Conservation (phyloP, 2,329 filamentous ascomycete species). For the Ophiognomonia clavigignenti-juglandacearum region DNA sequence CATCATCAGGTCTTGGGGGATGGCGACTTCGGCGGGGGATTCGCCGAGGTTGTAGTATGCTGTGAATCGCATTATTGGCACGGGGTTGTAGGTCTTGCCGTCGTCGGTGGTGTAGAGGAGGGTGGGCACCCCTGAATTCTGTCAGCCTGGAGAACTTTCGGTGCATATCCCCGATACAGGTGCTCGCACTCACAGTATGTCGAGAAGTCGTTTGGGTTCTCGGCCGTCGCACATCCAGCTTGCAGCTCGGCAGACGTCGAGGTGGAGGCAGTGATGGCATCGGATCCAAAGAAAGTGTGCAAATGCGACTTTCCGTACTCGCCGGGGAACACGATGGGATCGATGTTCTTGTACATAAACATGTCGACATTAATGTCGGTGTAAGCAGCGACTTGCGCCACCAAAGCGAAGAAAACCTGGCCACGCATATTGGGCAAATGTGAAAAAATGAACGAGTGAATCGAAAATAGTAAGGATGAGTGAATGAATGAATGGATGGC, state of each 20-base stretch:
- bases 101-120: constrained; percentile 30
- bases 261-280: constrained; percentile 26
- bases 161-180: neutral
- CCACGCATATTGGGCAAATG: neutral
- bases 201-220: neutral
- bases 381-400: constrained; percentile 17
- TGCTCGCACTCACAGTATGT: constrained; percentile 13
- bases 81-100: constrained; percentile 25
- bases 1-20: constrained; percentile 38
- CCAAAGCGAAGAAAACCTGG: neutral
- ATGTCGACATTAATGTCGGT: constrained; percentile 19
- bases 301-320: constrained; percentile 27
- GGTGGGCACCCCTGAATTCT: constrained; percentile 29
- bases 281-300: constrained; percentile 32
- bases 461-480: neutral
- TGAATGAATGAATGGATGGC: neutral
- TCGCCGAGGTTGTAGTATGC: constrained; percentile 38
- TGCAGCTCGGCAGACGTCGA: constrained; percentile 26
- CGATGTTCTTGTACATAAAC: constrained; percentile 30
- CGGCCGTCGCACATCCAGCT: constrained; percentile 20
- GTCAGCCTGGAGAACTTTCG: neutral
- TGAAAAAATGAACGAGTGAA: neutral
- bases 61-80: constrained; percentile 33
- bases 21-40: constrained; percentile 20
- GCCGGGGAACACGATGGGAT: constrained; percentile 28